Base-by-base conservation (phyloP, 768 basidiomycete species). In the Russula sp. region DNA sequence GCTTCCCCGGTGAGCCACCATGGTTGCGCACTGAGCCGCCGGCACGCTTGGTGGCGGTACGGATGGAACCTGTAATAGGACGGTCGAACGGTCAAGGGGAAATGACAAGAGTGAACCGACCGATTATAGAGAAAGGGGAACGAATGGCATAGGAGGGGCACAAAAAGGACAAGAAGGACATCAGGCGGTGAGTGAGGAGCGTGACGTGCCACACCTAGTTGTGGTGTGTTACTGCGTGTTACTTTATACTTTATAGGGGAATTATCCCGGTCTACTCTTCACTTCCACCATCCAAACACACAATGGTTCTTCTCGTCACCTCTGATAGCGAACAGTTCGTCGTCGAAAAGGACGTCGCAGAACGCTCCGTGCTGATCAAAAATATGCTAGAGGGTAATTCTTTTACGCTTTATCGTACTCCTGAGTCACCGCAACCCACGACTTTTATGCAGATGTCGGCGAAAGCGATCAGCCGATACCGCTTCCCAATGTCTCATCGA, bases 321-420 rank as follows among this genome's bases (percentile, higher is more conserved):
- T 98, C 96, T 52, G 97, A 99, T 76, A 94, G 92, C 70, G 97
- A 98, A 77, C 86, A 89, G 67, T 99, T 96, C 79, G 82, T 83
- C 58, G 90, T 95, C 68, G 94, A 98, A 74, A 92, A 88, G 77
- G 91, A 94, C 62, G 92, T 99, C 62, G 93, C 93, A 61, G 92
- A 95, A 79, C 91, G 97, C 75, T 89, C 87, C 67, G 94, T 96
- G 11, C 85, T 99, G 71, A 97, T 99, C 78, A 97, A 96, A 83
- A 96, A 97, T 82, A 98, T 99, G 97, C 89, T 98, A 59, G 97
- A 98, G 78, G 97, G 97, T 92, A 42, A 56, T 5, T 48, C 18
- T 48, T 26, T 16, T 22, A 20, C 63, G 63, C 58, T 42, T 56
- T 61, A 57, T 57, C 65, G 46, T 40, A 42, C 57, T 32, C 28